Evolutionary conservation across 805 yeast genomes (phyloP).

Genomic region (Metschnikowia lunata): DNA sequence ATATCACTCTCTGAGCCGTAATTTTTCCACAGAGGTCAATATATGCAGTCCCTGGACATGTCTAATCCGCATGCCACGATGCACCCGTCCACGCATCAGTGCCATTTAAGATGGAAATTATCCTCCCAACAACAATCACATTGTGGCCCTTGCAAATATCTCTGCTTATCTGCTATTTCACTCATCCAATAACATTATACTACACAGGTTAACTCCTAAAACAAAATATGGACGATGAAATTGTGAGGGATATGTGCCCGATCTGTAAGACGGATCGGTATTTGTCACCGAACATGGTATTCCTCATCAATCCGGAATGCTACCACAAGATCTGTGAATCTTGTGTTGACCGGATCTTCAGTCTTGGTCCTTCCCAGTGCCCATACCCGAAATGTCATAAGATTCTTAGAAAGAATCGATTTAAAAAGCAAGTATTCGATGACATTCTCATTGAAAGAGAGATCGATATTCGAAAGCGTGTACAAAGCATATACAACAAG

Average conservation of each 20-base stretch:
- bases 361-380: constrained; percentile 94
- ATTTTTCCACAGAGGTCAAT: too few relatives aligned
- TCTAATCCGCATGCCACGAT: too few relatives aligned
- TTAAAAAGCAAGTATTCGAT: constrained; percentile 90
- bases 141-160: too few relatives aligned
- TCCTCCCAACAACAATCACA: too few relatives aligned
- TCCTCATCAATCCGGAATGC: constrained; percentile 94
- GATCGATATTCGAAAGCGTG: constrained; percentile 81
- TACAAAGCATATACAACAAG: constrained; percentile 74
- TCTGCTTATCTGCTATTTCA: too few relatives aligned
- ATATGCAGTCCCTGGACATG: too few relatives aligned
- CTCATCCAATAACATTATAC: too few relatives aligned
- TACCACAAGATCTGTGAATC: constrained; percentile 96
- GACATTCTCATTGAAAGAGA: constrained; percentile 88
- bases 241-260: constrained; percentile 83
- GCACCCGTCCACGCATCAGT: too few relatives aligned
- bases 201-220: too few relatives aligned
- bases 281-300: constrained; percentile 87
- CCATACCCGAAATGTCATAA: constrained; percentile 91
- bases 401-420: constrained; percentile 79
- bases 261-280: constrained; percentile 95
- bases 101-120: too few relatives aligned
- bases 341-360: constrained; percentile 92
- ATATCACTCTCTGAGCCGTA: too few relatives aligned
- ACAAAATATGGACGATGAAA: constrained; percentile 36